A percentile compares a stretch with the other conserved stretches of the same genome.
phyloP scores from a whole-genome alignment of 352 stramenopile species.

The Thalassiosira tumida region DNA sequence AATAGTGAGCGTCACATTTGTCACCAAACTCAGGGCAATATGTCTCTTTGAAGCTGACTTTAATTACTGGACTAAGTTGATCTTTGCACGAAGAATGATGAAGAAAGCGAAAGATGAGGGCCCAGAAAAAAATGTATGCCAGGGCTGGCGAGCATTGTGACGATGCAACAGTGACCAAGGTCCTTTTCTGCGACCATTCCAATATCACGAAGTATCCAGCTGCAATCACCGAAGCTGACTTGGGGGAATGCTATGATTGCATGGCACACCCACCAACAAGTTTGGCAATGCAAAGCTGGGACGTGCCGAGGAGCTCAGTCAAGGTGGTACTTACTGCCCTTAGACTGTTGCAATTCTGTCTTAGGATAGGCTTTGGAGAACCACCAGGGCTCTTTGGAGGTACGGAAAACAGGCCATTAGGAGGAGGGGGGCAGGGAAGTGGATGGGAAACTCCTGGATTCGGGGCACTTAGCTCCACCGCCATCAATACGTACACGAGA shows the following conservation, averaged over 20 bases:
- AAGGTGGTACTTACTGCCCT: conserved; percentile 15
- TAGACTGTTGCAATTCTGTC: conserved; percentile 27
- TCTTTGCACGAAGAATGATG: not conserved
- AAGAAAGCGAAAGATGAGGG: not conserved
- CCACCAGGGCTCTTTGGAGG: conserved; percentile 4
- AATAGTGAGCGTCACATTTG: not conserved
- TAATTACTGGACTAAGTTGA: conserved; percentile 45
- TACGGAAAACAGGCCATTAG: not conserved
- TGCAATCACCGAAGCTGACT: conserved; percentile 1
- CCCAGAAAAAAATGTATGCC: too few species aligned
- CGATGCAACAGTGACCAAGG: conserved; percentile 15
- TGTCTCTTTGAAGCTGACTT: conserved; percentile 46
- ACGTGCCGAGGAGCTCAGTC: not conserved
- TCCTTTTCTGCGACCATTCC: conserved; percentile 22
- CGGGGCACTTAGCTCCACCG: not conserved
- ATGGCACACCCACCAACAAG: conserved; percentile 15
- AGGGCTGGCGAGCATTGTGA: conserved; percentile 1
- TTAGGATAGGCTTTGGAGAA: conserved; percentile 25
- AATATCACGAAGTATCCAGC: not conserved
- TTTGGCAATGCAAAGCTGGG: conserved; percentile 10
- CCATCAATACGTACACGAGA: not conserved
- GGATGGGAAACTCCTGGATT: conserved; percentile 7
- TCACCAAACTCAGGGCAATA: conserved; percentile 12
- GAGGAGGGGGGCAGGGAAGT: not conserved
- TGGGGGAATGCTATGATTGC: conserved; percentile 45